Evolutionary conservation across 1,284 basidiomycete species (phyloP), one percentile per base, ranked within the genome.

Genomic region (Trichosporon coremiiforme): DNA sequence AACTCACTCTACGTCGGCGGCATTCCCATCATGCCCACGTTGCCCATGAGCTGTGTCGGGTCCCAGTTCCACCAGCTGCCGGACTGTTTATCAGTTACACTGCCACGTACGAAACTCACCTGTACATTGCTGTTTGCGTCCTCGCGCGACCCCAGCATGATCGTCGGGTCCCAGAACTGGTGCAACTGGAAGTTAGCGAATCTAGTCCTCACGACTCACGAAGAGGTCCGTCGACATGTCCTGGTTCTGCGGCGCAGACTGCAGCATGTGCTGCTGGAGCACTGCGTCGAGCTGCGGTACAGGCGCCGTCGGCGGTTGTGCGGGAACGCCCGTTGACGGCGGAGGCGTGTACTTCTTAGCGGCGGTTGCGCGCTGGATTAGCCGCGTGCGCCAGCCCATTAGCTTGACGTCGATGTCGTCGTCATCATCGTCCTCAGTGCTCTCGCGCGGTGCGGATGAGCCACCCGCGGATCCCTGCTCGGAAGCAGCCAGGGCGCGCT

Each of bases 121-220:
- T 64, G 62, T 17, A n/a, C 31, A n/a, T 22, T 41, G 8, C 60
- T 36, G 2, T 20, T 20, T 5, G 29, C 15, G 63, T 64, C 69
- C 15, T 73, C 65, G 35, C 70, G 33, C 38, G 65, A 57, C 64
- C 71, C 70, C 45, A 71, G 68, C 10, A 74, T 67, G 33, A 66
- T 69, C 33, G 68, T 71, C 4, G 73, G 73, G 76, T 82, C 67
- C 78, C 73, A 72, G 79, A 82, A 70, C 77, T 81, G 69, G 75
- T 80, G 73, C 75, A 82, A 67, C 70, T 79, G 53, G 76, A 67
- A 67, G 75, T 76, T 8, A 75, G 74, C 10, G 33, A 17, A 33
- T 13, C 12, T 25, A 8, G 15, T 33, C 15, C 13, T 4, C 7
- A 3, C 13, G 33, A 35, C 50, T 57, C 36, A 66, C 50, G 8